Base-by-base conservation (phyloP, 192 early-diverging fungal species). In the Bifiguratus adelaidae region DNA sequence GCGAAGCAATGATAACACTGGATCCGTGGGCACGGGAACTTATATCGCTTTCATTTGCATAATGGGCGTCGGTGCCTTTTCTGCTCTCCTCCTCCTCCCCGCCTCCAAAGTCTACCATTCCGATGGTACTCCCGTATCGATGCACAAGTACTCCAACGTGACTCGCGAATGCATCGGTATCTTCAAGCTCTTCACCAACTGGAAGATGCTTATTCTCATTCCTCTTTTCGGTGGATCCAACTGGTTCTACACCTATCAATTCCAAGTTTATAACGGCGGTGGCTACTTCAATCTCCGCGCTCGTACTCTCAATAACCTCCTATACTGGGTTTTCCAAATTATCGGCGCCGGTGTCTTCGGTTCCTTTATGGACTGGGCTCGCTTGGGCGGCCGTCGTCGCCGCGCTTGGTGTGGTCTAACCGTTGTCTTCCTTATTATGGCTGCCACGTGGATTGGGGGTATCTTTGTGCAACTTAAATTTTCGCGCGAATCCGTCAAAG, bases 321-420 rank as follows among this genome's bases (percentile, higher is more conserved):
- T 84, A 16, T 89, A 89, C 55, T 89, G 86, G 86, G 55, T 70
- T 4, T 72, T 77, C 41, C 85, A 89, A 56, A 89, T 89, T 53
- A n/a, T 69, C 24, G 85, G 81, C 21, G 78, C 77, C 19, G 73
- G 67, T 46, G 19, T 56, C 12, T 70, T 89, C 48, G 83, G 82
- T 15, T 61, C 57, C 19, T 56, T 91, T 12, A 71, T 88, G 18
- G 85, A 91, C 61, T 61, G 40, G 30, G 44, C 55, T 44, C 49
- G 53, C 20, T 63, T 78, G 18, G 61, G 61, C 35, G 47, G 44
- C 25, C 84, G 86, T 51, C 63, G 64, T 24, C 65, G 33, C 13
- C 83, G 89, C 56, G 86, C 82, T 30, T 53, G 80, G 13, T 52
- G 72, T 41, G 83, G 71, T 16, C 63, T 85, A 32, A 30, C 38